Conservation (phyloP, 2,329 filamentous ascomycete genomes). For the Cercospora janseana region DNA sequence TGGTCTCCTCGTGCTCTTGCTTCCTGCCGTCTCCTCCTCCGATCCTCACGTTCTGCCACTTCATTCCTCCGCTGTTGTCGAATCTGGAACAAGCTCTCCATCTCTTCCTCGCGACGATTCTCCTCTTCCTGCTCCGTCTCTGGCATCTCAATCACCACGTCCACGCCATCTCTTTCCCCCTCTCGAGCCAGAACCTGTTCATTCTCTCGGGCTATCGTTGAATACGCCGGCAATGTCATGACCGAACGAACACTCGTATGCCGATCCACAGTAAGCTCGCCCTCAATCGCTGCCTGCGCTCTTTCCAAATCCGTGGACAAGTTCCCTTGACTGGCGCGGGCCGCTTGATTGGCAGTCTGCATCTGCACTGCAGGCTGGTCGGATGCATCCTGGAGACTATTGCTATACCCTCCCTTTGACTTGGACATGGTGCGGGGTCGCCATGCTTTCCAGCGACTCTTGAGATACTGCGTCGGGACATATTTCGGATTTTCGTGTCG, state of each 20-base stretch:
- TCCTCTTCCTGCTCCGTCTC: conserved; percentile 78
- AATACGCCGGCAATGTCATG: conserved; percentile 88
- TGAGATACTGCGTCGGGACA: conserved; percentile 36
- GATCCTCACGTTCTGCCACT: conserved; percentile 71
- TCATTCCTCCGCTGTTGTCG: conserved; percentile 73
- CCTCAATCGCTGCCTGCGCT: conserved; percentile 26
- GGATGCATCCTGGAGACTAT: conserved; percentile 31
- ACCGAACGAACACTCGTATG: conserved; percentile 88
- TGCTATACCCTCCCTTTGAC: conserved; percentile 34
- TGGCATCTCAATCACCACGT: conserved; percentile 83
- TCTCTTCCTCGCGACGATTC: conserved; percentile 75
- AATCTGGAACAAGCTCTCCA: conserved; percentile 90
- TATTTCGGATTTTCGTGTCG: conserved; percentile 33
- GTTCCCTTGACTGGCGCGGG: conserved; percentile 26
- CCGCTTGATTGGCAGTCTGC: conserved; percentile 28
- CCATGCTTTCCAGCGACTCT: conserved; percentile 38
- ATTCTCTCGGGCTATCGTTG: conserved; percentile 65
- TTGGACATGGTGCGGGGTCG: conserved; percentile 24
- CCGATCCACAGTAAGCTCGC: conserved; percentile 61
- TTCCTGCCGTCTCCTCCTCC: conserved; percentile 66
- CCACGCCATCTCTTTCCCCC: conserved; percentile 87
- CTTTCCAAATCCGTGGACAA: conserved; percentile 28
- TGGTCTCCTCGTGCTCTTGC: conserved; percentile 70
- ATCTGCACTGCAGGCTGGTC: conserved; percentile 30
- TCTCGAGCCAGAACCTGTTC: conserved; percentile 85